A percentile compares a stretch with the other conserved stretches of the same genome.
Evolutionary conservation across 2,329 filamentous ascomycete genomes (phyloP).

Genomic region (Epichloe scottii): DNA sequence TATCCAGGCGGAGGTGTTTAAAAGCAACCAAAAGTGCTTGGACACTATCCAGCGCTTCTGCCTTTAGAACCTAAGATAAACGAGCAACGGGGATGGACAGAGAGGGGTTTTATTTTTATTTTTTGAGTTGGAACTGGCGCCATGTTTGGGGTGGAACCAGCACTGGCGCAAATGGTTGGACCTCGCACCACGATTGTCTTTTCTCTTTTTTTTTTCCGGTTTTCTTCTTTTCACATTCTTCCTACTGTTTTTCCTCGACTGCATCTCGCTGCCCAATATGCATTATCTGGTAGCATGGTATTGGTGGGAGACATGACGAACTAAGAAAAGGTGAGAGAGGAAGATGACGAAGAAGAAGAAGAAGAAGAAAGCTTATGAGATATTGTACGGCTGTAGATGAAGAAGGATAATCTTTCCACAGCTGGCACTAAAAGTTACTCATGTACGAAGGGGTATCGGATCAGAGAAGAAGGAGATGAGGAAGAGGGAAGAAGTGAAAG

Average conservation of each 20-base stretch:
- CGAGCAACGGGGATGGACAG: constrained; percentile 9
- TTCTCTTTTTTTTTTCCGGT: constrained; percentile 1
- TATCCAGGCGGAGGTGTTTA: not conserved
- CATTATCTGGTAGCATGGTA: constrained; percentile 7
- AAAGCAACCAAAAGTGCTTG: not conserved
- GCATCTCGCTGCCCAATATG: constrained; percentile 10
- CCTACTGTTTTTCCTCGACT: constrained; percentile 7
- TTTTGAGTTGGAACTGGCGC: constrained; percentile 21
- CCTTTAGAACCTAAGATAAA: not conserved
- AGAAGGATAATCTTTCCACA: not conserved
- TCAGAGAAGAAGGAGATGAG: not conserved
- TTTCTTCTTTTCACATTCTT: constrained; percentile 3
- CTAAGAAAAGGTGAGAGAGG: not conserved
- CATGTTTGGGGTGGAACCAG: constrained; percentile 15
- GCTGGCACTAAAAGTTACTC: not conserved
- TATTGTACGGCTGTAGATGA: not conserved
- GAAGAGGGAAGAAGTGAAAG: not conserved
- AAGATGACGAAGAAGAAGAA: not conserved
- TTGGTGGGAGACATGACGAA: not conserved
- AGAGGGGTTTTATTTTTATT: constrained; percentile 8
- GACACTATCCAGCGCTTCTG: not conserved
- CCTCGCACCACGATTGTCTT: constrained; percentile 8
- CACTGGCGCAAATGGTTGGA: constrained; percentile 10
- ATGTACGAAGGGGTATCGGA: not conserved
- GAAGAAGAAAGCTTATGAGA: not conserved